phyloP scores from a whole-genome alignment of 257 asterid species.

The Ilex asprella region DNA sequence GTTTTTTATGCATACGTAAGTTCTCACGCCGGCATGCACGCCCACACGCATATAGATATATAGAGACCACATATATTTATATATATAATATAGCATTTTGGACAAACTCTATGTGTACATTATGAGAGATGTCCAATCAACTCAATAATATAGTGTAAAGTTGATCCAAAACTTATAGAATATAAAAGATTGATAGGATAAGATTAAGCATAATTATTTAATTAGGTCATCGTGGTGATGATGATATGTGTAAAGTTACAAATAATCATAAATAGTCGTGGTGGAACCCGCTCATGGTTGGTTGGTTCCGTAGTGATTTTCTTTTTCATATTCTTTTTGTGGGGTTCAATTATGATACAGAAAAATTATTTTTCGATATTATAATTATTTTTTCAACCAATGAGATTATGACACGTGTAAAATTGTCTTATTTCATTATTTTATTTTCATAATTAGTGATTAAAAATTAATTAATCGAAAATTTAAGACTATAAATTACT shows the following conservation, averaged over 20 bases:
- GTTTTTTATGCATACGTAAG: conserved; percentile 21
- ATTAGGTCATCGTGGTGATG: conserved; percentile 19
- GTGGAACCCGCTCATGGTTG: conserved; percentile 14
- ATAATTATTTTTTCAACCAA: background rate
- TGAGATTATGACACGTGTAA: too few relatives aligned
- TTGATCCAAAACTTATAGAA: background rate
- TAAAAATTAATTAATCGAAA: too few relatives aligned
- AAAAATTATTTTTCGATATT: conserved; percentile 32
- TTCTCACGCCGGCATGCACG: conserved; percentile 32
- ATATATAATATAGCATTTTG: conserved; percentile 3
- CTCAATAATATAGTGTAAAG: background rate
- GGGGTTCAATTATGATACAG: conserved; percentile 12
- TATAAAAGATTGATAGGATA: conserved; percentile 21
- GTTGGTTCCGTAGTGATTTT: conserved; percentile 33
- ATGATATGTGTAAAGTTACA: conserved; percentile 22
- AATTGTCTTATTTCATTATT: too few relatives aligned
- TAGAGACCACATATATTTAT: background rate
- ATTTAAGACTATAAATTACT: too few relatives aligned
- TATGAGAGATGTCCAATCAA: conserved; percentile 1
- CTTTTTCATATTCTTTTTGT: conserved; percentile 35
- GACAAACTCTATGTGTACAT: conserved; percentile 13
- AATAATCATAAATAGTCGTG: conserved; percentile 9
- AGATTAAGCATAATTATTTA: conserved; percentile 19
- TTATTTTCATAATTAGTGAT: background rate
- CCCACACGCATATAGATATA: conserved; percentile 3